Base-by-base conservation (phyloP, 164 flowering plant species). In the Cinnamomum chago region DNA sequence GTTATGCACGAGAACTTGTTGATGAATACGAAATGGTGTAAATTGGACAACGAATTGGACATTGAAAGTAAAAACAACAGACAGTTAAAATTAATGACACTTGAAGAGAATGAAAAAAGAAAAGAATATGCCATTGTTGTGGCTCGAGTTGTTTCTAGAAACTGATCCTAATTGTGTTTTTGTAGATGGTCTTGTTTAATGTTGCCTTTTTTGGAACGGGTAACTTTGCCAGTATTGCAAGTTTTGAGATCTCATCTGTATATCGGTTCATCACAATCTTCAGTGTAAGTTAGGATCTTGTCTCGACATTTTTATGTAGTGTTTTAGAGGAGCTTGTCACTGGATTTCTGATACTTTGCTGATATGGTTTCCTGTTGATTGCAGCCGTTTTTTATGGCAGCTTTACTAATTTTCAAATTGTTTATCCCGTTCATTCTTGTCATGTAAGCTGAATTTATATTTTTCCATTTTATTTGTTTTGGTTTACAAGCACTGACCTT, bases 331-430 rank as follows among this genome's bases (percentile, higher is more conserved):
- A 24, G n/a, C 73, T 67, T 69, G 50, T 5, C 65, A 24, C 62
- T 73, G 20, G 47, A 23, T 64, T 52, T 73, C 50, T 70, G 52
- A 3, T 71, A 10, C 71, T 58, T 3, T 58, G n/a, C 77, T 82
- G 65, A 77, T 73, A 69, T 76, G 30, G 22, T 80, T 76, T 78
- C 1, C 50, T 71, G 74, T 73, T 75, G 22, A 62, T 79, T 88
- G 88, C 97, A 95, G 98, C 98, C 98, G 20, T 95, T 93, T 85
- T 84, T 95, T 79, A 95, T 95, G 98, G 90, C 98, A 62, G 90
- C 94, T 62, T 83, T 95, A 50, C 97, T 95, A 28, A 85, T 95
- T 73, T 93, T 93, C 90, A 95, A 95, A 87, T 75, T 95, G 76
- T 85, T 95, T 76, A 93, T 95, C 72, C 98, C 97, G 17, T 95